Evolutionary conservation across 1,284 basidiomycete genomes (phyloP).

Genomic region (Sanguinoderma infundibulare): DNA sequence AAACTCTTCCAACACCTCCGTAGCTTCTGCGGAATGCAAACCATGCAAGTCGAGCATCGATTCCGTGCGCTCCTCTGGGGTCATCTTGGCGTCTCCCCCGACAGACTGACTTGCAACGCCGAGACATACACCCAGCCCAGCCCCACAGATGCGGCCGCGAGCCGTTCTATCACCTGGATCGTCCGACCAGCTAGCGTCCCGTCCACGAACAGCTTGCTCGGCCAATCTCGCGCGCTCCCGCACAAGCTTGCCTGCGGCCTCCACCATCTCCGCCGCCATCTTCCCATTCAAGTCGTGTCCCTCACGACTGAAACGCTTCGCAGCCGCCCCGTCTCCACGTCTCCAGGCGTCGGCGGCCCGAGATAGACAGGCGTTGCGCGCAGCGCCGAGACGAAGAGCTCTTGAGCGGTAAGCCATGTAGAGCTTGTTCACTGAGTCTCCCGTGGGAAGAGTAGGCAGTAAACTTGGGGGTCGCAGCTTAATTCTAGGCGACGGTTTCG

Average conservation of each 20-base stretch:
- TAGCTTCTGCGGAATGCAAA: slow-evolving; percentile 90
- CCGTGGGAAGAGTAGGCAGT: slow-evolving; percentile 88
- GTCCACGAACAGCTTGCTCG: slow-evolving; percentile 72
- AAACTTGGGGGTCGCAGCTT: slow-evolving; percentile 83
- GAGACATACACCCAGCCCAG: slow-evolving; percentile 81
- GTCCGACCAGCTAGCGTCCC: slow-evolving; percentile 80
- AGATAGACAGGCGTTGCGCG: slow-evolving; percentile 93
- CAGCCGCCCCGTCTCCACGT: slow-evolving; percentile 91
- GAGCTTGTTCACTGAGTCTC: slow-evolving; percentile 75
- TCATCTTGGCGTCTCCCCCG: slow-evolving; percentile 58
- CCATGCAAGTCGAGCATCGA: slow-evolving; percentile 84
- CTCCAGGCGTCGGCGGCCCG: slow-evolving; percentile 96
- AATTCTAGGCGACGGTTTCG: slow-evolving; percentile 83
- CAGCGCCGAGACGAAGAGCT: slow-evolving; percentile 89
- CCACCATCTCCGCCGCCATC: slow-evolving; percentile 85
- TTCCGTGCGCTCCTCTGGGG: slow-evolving; percentile 85
- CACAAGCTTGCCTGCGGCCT: slow-evolving; percentile 81
- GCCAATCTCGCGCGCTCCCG: slow-evolving; percentile 78
- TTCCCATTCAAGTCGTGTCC: slow-evolving; percentile 92
- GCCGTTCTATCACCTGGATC: slow-evolving; percentile 80
- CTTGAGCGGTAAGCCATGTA: slow-evolving; percentile 82
- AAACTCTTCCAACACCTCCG: slow-evolving; percentile 91
- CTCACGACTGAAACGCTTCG: slow-evolving; percentile 91
- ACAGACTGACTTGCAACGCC: slow-evolving; percentile 74
- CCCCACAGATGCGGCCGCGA: slow-evolving; percentile 81